Conservation (phyloP, 495 filamentous ascomycete species). For the Extremus antarcticus region DNA sequence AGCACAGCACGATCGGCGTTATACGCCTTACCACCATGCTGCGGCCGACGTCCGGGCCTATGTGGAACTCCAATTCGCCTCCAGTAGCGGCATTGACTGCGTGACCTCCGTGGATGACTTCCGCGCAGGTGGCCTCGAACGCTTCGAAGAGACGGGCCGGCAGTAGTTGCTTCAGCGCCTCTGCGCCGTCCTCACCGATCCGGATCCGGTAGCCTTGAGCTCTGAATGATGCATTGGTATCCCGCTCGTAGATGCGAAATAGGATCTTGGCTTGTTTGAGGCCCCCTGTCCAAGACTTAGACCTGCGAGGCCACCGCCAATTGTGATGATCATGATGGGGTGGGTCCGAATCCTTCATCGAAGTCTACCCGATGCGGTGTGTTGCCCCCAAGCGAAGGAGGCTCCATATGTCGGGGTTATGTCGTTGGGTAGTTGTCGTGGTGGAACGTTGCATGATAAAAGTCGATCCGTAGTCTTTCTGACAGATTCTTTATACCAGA, state of each 20-base stretch:
- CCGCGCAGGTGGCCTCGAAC: neutral
- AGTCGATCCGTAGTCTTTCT: too few relatives aligned
- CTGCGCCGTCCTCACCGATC: neutral
- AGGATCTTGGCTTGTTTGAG: conserved; percentile 41
- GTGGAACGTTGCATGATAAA: too few relatives aligned
- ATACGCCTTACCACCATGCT: neutral
- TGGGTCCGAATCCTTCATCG: neutral
- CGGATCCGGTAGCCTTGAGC: conserved; percentile 29
- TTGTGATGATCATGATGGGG: conserved; percentile 20
- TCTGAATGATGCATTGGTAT: conserved; percentile 29
- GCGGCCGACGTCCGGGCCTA: conserved; percentile 14
- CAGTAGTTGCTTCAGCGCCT: conserved; percentile 2
- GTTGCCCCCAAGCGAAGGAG: too few relatives aligned
- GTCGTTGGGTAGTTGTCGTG: too few relatives aligned
- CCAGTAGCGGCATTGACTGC: conserved; percentile 5
- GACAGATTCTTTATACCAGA: too few relatives aligned
- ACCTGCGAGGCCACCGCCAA: conserved; percentile 45
- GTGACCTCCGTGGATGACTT: conserved; percentile 22
- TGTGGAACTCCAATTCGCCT: neutral
- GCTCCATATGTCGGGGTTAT: too few relatives aligned
- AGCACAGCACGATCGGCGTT: conserved; percentile 22
- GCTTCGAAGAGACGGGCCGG: neutral
- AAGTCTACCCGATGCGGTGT: too few relatives aligned
- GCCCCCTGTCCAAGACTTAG: conserved; percentile 43
- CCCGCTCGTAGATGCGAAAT: conserved; percentile 42